Percentiles rank a stretch among this genome's conserved stretches.
These are phyloP conservation scores for Lactifluus piperatus DNA, from an alignment of 768 basidiomycete species.

Conservation along the genomic window DNA sequence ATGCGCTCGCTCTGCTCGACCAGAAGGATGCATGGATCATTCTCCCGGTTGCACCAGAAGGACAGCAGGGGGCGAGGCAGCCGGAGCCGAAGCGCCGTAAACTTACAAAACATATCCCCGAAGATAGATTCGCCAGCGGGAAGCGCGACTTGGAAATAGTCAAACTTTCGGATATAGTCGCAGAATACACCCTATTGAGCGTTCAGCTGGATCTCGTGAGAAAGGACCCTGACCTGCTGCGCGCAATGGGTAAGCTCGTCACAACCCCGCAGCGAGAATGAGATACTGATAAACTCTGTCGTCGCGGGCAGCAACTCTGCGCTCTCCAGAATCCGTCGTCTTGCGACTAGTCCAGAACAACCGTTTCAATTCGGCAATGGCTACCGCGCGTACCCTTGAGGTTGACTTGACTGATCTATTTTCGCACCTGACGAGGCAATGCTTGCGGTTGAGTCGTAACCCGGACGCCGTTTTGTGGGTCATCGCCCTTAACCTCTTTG, in stretches of 20 bases:
- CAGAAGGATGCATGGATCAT: slow-evolving; percentile 77
- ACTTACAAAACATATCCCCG: slow-evolving; percentile 69
- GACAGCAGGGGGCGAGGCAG: slow-evolving; percentile 35
- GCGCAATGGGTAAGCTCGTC: slow-evolving; percentile 50
- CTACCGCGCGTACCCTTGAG: slow-evolving; percentile 61
- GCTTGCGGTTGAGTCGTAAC: slow-evolving; percentile 62
- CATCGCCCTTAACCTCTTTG: not conserved
- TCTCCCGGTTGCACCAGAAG: slow-evolving; percentile 37
- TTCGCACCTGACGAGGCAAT: slow-evolving; percentile 64
- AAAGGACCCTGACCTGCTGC: slow-evolving; percentile 52
- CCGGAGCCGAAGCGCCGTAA: slow-evolving; percentile 66
- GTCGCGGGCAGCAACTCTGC: slow-evolving; percentile 34
- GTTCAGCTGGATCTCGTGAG: slow-evolving; percentile 70
- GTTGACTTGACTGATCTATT: slow-evolving; percentile 89
- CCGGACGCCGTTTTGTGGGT: slow-evolving; percentile 52
- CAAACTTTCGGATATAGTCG: slow-evolving; percentile 68
- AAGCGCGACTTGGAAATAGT: slow-evolving; percentile 71
- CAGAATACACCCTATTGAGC: slow-evolving; percentile 66
- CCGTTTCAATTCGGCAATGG: slow-evolving; percentile 71
- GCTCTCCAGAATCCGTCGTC: slow-evolving; percentile 51
- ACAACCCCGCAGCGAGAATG: not conserved
- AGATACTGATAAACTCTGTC: slow-evolving; percentile 11
- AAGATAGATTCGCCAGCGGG: slow-evolving; percentile 53
- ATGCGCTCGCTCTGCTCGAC: slow-evolving; percentile 78
- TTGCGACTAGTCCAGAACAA: slow-evolving; percentile 70